A percentile compares a stretch with the other conserved stretches of the same genome.
Evolutionary conservation across 1,139 yeast genomes (phyloP).

Genomic region (Candida labiduridarum): DNA sequence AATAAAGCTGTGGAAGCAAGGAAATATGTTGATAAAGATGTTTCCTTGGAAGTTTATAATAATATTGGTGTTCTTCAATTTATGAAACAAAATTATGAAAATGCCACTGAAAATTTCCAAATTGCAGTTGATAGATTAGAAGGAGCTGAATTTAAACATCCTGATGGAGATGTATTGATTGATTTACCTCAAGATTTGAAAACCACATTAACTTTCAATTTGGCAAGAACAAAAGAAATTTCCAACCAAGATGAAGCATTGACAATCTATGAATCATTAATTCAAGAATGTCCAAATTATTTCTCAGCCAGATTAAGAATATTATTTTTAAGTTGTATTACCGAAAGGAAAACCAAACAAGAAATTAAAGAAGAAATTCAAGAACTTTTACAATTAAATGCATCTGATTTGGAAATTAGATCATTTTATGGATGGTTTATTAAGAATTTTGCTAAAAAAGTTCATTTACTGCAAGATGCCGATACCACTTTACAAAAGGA

Average conservation of each 20-base stretch:
- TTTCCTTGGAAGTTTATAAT: constrained; percentile 73
- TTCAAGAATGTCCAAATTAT: constrained; percentile 67
- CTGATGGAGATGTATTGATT: constrained; percentile 28
- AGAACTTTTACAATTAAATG: constrained; percentile 52
- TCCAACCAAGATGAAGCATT: constrained; percentile 49
- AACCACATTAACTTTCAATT: constrained; percentile 58
- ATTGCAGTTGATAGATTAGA: constrained; percentile 42
- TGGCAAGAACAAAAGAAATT: constrained; percentile 63
- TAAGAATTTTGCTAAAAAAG: constrained; percentile 58
- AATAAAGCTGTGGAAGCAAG: constrained; percentile 58
- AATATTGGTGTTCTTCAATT: constrained; percentile 87
- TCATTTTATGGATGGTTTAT: constrained; percentile 93
- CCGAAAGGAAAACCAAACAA: constrained; percentile 34
- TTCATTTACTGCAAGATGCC: constrained; percentile 56
- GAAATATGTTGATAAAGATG: constrained; percentile 44
- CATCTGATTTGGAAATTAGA: constrained; percentile 76
- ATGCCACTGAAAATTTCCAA: constrained; percentile 45
- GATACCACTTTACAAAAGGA: constrained; percentile 85
- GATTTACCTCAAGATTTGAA: constrained; percentile 35
- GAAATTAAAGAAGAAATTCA: constrained; percentile 57
- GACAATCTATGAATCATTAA: constrained; percentile 55
- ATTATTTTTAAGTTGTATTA: constrained; percentile 52
- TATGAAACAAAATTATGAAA: constrained; percentile 58
- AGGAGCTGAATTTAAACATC: constrained; percentile 21
- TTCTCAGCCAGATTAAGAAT: constrained; percentile 76